Evolutionary conservation across 2,329 filamentous ascomycete species (phyloP).

Genomic region (Trichoderma sp.): DNA sequence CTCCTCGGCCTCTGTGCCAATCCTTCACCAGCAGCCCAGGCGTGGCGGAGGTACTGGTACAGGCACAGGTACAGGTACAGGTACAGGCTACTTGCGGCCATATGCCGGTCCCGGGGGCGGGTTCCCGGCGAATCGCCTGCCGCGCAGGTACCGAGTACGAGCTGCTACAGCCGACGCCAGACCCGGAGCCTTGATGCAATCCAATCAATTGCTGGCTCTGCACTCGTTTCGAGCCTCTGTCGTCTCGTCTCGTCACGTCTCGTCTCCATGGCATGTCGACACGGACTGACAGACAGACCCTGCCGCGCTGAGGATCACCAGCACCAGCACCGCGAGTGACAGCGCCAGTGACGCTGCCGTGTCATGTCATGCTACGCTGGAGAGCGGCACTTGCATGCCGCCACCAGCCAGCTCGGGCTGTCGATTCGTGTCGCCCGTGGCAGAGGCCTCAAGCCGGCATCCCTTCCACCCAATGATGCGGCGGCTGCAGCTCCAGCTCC

Average conservation of each 20-base stretch:
- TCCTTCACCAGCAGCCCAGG: background rate
- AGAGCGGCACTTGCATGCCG: background rate
- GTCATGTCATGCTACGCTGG: background rate
- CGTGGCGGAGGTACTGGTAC: background rate
- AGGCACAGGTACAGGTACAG: background rate
- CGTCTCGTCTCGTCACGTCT: too few species aligned
- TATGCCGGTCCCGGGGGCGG: background rate
- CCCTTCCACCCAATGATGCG: background rate
- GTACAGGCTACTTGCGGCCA: background rate
- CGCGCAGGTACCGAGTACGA: background rate
- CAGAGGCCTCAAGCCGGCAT: background rate
- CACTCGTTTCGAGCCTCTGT: background rate
- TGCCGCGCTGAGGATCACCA: too few species aligned
- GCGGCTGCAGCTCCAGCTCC: background rate
- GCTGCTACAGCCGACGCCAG: background rate
- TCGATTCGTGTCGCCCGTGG: background rate
- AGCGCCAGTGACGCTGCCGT: background rate
- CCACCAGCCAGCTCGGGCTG: background rate
- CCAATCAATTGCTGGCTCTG: background rate
- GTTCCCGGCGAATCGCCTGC: background rate
- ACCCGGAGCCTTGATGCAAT: background rate
- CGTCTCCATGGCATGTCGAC: background rate
- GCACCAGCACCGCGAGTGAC: too few species aligned
- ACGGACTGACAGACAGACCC: too few species aligned
- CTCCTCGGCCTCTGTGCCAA: background rate